Evolutionary conservation across 2,329 filamentous ascomycete genomes (phyloP), one percentile per base, ranked within the genome.

Genomic region (Emmonsiellopsis sp.): DNA sequence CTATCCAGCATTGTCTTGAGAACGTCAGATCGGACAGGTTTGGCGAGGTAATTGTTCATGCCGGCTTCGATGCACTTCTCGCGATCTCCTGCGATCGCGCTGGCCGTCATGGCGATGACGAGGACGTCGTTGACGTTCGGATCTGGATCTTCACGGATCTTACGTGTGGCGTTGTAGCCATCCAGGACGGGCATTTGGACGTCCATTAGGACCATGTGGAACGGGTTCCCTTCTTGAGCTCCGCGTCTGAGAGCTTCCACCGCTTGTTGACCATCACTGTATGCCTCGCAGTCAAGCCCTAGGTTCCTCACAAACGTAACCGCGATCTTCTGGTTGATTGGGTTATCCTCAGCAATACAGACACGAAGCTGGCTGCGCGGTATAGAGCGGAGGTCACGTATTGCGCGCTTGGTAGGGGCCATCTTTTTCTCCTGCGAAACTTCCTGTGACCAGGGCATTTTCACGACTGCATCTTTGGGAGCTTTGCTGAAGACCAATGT

Each of bases 81-180:
- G 47, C 91, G 80, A 66, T 97, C 92, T 15, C 92, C 92, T 66
- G 93, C 87, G 57, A 97, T 97, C 2, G 92, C 92, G 30, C 86
- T 91, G 1, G 92, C 92, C 1, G 92, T 97, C 92, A 97, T 96
- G 52, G 92, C 92, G 62, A 97, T 96, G 48, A 97, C 87, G n/a
- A 96, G 76, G 1, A 94, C 82, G 59, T 88, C 84, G 51, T 88
- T 80, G 9, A 97, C 89, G 7, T 81, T 80, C 37, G 89, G 85
- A 55, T 89, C 80, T 0, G 81, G 68, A 67, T 96, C 90, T 60
- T 82, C 82, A 8, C 91, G 84, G 44, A 96, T 83, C 54, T 89
- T 79, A 59, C 86, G 86, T 0, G 91, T 96, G 1, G 91, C 90
- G 69, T 95, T 87, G 66, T 95, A 95, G 5, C 91, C 91, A 67